Base-by-base conservation (phyloP, 2,329 filamentous ascomycete species). In the Aspergillus intermedius region DNA sequence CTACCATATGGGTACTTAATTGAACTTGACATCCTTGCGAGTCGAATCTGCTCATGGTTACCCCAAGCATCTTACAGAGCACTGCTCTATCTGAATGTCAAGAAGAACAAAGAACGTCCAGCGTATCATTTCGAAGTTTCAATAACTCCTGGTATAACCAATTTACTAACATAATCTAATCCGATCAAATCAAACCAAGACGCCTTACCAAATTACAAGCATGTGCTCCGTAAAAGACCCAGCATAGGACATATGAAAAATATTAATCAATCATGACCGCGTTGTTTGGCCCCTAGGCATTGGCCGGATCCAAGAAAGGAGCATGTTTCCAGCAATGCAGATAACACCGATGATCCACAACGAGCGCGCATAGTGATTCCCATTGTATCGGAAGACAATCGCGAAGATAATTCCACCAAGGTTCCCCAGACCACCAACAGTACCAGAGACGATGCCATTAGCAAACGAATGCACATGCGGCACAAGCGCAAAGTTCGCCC, bases 321-420 rank as follows among this genome's bases (percentile, higher is more conserved):
- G 71, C 43, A 91, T 35, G 61, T 90, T 88, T 22, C 91, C 69
- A 0, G 60, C 83, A 51, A 95, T 81, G 54, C 81, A 81, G 17
- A 95, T 83, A 35, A 84, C 74, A 3, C 90, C 90, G 60, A 91
- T 89, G 50, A 94, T 84, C 87, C 87, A 93, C 54, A 94, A 80
- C 0, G 81, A 80, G 64, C 77, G 82, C 9, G 76, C 80, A 61
- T 90, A 94, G 60, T 85, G 70, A 1, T 72, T 79, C 4, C 81
- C 82, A 44, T 80, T 74, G 69, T 91, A 93, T 44, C 88, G 77
- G 75, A 91, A 95, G 62, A 89, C 81, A 63, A 94, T 81, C 17
- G 88, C 86, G 61, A 93, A 95, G 44, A 94, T 67, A 45, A 95
- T 82, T 10, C 91, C 91, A 3, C 91, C 91, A 8, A 95, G 68